These are phyloP conservation scores for Hypoxylon sp. DNA, from an alignment of 2,329 filamentous ascomycete species.

Conservation along the genomic window DNA sequence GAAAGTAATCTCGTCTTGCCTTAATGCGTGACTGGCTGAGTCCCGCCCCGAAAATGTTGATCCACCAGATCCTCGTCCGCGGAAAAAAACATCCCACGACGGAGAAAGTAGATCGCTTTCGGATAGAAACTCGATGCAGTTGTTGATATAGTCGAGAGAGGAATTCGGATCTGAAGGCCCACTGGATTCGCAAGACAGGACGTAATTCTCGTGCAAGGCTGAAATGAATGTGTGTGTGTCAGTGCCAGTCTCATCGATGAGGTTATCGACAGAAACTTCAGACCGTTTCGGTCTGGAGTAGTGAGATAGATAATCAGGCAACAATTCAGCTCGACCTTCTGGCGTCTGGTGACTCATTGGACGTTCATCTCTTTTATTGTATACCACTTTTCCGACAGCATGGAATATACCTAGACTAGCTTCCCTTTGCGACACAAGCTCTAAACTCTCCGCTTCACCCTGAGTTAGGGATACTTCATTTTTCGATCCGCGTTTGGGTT, in stretches of 20 bases:
- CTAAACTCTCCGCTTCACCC: constrained; percentile 83
- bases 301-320: constrained; percentile 73
- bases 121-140: constrained; percentile 89
- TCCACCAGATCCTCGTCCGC: constrained; percentile 67
- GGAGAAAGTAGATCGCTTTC: constrained; percentile 88
- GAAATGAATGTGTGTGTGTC: constrained; percentile 92
- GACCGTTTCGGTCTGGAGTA: constrained; percentile 73
- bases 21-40: constrained; percentile 78
- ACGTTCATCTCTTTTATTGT: constrained; percentile 86
- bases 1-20: constrained; percentile 95
- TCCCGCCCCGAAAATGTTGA: constrained; percentile 67
- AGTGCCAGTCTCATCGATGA: constrained; percentile 95
- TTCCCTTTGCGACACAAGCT: constrained; percentile 88
- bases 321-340: constrained; percentile 64
- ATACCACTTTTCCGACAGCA: constrained; percentile 93
- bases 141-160: constrained; percentile 83
- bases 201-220: constrained; percentile 93
- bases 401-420: constrained; percentile 95
- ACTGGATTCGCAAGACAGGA: constrained; percentile 80
- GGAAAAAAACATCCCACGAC: constrained; percentile 78
- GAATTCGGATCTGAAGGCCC: constrained; percentile 66
- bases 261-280: constrained; percentile 77
- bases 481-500: constrained; percentile 73
- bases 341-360: constrained; percentile 55
- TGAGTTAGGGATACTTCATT: constrained; percentile 75